Evolutionary conservation across 2,329 filamentous ascomycete species (phyloP).

Genomic region (Diaporthe helianthi): DNA sequence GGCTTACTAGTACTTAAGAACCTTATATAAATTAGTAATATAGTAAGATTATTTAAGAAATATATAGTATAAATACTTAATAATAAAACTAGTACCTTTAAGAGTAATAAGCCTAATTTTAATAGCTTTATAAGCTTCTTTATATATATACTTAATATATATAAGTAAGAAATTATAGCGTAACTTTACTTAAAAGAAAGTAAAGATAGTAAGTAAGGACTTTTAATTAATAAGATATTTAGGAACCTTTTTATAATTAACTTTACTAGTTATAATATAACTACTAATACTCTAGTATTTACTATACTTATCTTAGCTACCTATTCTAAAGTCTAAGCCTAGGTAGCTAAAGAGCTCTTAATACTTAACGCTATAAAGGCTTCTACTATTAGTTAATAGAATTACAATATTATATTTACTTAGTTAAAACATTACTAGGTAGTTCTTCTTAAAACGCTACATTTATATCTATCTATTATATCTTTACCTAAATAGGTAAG

Average conservation of each 20-base stretch:
- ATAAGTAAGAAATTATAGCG: not conserved
- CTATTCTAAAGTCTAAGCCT: slow-evolving; percentile 42
- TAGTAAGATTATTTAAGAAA: slow-evolving; percentile 36
- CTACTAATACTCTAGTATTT: slow-evolving; percentile 47
- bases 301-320: slow-evolving; percentile 50
- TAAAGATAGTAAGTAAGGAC: slow-evolving; percentile 32
- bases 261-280: slow-evolving; percentile 42
- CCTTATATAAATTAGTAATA: slow-evolving; percentile 35
- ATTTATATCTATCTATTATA: slow-evolving; percentile 15
- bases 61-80: slow-evolving; percentile 39
- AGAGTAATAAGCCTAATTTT: slow-evolving; percentile 36
- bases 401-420: slow-evolving; percentile 5
- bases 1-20: slow-evolving; percentile 34
- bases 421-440: slow-evolving; percentile 20
- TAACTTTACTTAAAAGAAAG: not conserved
- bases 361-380: not conserved
- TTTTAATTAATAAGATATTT: slow-evolving; percentile 38
- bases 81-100: slow-evolving; percentile 35
- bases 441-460: slow-evolving; percentile 21
- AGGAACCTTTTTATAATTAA: slow-evolving; percentile 43
- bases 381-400: not conserved
- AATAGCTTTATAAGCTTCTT: slow-evolving; percentile 38
- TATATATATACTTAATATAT: slow-evolving; percentile 36
- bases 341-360: slow-evolving; percentile 40
- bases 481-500: slow-evolving; percentile 15